Evolutionary conservation across 108 stramenopile species (phyloP).

Genomic region (Ochromonas danica): DNA sequence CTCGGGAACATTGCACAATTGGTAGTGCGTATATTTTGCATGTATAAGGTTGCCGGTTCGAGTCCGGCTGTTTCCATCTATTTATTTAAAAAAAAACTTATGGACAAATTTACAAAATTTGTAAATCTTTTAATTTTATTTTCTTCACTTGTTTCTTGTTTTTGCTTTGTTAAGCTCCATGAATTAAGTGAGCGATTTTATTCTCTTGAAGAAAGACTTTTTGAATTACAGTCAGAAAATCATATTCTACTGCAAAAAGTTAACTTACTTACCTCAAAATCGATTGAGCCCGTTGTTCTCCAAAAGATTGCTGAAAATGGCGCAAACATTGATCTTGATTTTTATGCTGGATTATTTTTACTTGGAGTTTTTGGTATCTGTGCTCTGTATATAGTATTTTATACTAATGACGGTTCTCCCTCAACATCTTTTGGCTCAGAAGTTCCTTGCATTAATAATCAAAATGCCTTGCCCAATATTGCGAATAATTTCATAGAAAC

Average conservation of each 20-base stretch:
- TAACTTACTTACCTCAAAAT: slow-evolving; percentile 17
- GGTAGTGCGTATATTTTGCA: slow-evolving; percentile 15
- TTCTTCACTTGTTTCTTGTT: slow-evolving; percentile 17
- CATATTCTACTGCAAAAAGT: slow-evolving; percentile 17
- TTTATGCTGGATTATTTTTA: slow-evolving; percentile 17
- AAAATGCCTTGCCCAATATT: slow-evolving; percentile 16
- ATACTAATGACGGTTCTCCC: slow-evolving; percentile 15
- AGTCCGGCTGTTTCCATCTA: slow-evolving; percentile 14
- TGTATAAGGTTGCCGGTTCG: slow-evolving; percentile 14
- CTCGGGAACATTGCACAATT: slow-evolving; percentile 15
- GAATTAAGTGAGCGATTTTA: slow-evolving; percentile 17
- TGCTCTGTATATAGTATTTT: slow-evolving; percentile 17
- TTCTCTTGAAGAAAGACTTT: slow-evolving; percentile 10
- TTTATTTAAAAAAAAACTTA: slow-evolving; percentile 18
- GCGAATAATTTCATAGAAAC: slow-evolving; percentile 17
- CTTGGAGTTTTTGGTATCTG: slow-evolving; percentile 15
- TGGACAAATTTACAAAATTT: slow-evolving; percentile 17
- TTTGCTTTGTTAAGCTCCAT: slow-evolving; percentile 16
- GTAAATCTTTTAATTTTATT: slow-evolving; percentile 18
- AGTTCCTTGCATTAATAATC: slow-evolving; percentile 17
- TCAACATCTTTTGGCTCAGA: slow-evolving; percentile 15
- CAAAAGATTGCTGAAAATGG: slow-evolving; percentile 16
- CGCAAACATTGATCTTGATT: slow-evolving; percentile 16
- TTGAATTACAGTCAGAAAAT: slow-evolving; percentile 17
- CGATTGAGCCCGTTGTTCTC: slow-evolving; percentile 13